phyloP scores from a whole-genome alignment of 2,329 filamentous ascomycete species.

The Cladophialophora immunda region DNA sequence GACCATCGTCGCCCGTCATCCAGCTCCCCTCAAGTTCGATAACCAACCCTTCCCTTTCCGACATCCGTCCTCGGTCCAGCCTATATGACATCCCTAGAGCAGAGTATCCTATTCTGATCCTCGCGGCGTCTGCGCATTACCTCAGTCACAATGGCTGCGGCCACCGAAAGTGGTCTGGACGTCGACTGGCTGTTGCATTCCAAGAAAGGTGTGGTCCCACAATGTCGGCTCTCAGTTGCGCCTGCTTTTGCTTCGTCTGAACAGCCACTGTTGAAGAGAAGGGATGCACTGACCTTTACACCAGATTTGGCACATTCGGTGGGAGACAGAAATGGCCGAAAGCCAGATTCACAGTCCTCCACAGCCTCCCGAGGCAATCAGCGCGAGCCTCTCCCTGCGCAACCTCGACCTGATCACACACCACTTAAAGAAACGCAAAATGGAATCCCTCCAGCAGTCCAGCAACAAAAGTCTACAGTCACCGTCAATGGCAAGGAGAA shows the following conservation, averaged over 20 bases:
- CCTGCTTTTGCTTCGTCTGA: not conserved
- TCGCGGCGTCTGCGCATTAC: constrained; percentile 1
- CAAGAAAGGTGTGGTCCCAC: constrained; percentile 72
- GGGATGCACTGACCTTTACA: constrained; percentile 11
- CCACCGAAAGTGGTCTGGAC: constrained; percentile 70
- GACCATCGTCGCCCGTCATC: constrained; percentile 7
- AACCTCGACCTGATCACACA: constrained; percentile 27
- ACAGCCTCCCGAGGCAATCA: constrained; percentile 33
- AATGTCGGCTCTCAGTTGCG: constrained; percentile 3
- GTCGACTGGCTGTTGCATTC: constrained; percentile 91
- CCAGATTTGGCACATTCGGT: constrained; percentile 34
- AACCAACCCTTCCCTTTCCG: not conserved
- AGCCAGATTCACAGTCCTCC: constrained; percentile 34
- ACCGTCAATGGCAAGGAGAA: constrained; percentile 28
- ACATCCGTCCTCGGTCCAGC: constrained; percentile 12
- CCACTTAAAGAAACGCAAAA: constrained; percentile 37
- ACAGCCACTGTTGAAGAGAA: not conserved
- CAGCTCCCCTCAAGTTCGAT: constrained; percentile 9
- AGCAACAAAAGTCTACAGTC: constrained; percentile 20
- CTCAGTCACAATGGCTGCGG: constrained; percentile 61
- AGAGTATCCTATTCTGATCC: not conserved
- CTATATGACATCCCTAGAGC: constrained; percentile 12
- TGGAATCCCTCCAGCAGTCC: not conserved
- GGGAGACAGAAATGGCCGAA: constrained; percentile 41
- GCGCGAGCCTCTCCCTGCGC: constrained; percentile 33